phyloP scores from a whole-genome alignment of 768 basidiomycete genomes.

The Pleurotus djamor region DNA sequence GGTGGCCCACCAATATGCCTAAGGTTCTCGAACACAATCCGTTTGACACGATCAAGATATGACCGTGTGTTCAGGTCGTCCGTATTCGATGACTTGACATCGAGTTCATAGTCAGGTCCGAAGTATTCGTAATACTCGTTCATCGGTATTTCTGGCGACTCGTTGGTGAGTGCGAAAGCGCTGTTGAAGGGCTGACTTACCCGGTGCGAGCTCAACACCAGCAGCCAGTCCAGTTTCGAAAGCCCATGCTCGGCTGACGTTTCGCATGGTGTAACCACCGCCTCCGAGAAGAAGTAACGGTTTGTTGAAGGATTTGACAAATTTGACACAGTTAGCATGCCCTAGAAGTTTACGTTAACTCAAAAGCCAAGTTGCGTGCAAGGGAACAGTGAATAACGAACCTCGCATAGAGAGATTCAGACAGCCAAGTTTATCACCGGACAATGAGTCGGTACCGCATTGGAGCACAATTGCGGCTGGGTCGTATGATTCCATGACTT shows the following conservation, averaged over 20 bases:
- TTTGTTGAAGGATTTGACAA: conserved; percentile 76
- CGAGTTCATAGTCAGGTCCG: conserved; percentile 94
- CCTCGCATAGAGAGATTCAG: conserved; percentile 91
- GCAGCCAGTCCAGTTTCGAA: conserved; percentile 99
- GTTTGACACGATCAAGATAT: conserved; percentile 91
- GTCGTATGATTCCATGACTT: conserved; percentile 81
- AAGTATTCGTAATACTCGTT: conserved; percentile 99
- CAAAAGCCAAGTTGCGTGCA: not conserved
- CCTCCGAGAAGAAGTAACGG: conserved; percentile 93
- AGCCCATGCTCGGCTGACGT: conserved; percentile 93
- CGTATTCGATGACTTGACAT: conserved; percentile 92
- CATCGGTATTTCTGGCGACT: conserved; percentile 79
- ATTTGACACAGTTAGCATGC: conserved; percentile 89
- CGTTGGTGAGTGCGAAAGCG: not conserved
- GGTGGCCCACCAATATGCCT: conserved; percentile 86
- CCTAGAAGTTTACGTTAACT: conserved; percentile 33
- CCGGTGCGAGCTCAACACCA: conserved; percentile 86
- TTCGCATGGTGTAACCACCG: conserved; percentile 96
- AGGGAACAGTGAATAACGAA: not conserved
- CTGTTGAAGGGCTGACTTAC: conserved; percentile 38
- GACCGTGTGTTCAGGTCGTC: conserved; percentile 93
- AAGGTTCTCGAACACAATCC: conserved; percentile 89
- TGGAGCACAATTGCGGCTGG: conserved; percentile 90
- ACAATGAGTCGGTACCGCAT: conserved; percentile 94
- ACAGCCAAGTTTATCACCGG: conserved; percentile 93